Percentiles rank a stretch among this genome's conserved stretches.
These are phyloP conservation scores for Fraxinus americana DNA, from an alignment of 257 asterid species.

Conservation along the genomic window DNA sequence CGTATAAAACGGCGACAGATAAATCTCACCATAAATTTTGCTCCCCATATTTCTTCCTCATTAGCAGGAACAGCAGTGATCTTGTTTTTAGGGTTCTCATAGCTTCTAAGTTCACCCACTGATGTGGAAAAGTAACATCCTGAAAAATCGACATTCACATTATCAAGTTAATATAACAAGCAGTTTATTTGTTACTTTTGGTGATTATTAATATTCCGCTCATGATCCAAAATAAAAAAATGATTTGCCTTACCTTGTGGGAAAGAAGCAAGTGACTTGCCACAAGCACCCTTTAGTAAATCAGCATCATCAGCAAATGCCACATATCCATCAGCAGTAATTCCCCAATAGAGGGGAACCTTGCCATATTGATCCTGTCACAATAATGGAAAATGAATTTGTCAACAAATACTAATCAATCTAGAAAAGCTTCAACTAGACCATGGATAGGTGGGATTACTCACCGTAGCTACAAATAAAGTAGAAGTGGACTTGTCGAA, in stretches of 20 bases:
- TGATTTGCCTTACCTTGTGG: slow-evolving; percentile 67
- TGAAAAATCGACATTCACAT: slow-evolving; percentile 31
- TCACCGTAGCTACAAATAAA: slow-evolving; percentile 88
- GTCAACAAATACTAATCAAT: slow-evolving; percentile 12
- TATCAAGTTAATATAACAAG: neutral
- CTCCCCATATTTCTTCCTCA: slow-evolving; percentile 99
- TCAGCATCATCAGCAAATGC: slow-evolving; percentile 92
- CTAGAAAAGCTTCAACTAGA: neutral
- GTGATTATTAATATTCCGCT: too few relatives aligned
- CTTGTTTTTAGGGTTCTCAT: slow-evolving; percentile 95
- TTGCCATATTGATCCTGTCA: slow-evolving; percentile 89
- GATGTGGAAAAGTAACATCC: slow-evolving; percentile 94
- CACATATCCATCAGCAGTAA: slow-evolving; percentile 97
- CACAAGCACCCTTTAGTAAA: slow-evolving; percentile 97
- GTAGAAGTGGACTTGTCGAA: slow-evolving; percentile 91
- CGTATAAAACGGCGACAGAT: neutral
- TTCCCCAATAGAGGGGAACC: slow-evolving; percentile 99
- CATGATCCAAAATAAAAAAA: neutral
- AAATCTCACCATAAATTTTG: slow-evolving; percentile 78
- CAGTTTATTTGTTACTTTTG: too few relatives aligned
- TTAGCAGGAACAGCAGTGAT: slow-evolving; percentile 88
- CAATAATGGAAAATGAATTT: slow-evolving; percentile 19
- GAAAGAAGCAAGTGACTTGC: slow-evolving; percentile 98
- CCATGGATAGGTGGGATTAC: slow-evolving; percentile 30
- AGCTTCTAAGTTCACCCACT: slow-evolving; percentile 79